Evolutionary conservation across 2,329 filamentous ascomycete genomes (phyloP).

Genomic region (Verticillium isaacii): DNA sequence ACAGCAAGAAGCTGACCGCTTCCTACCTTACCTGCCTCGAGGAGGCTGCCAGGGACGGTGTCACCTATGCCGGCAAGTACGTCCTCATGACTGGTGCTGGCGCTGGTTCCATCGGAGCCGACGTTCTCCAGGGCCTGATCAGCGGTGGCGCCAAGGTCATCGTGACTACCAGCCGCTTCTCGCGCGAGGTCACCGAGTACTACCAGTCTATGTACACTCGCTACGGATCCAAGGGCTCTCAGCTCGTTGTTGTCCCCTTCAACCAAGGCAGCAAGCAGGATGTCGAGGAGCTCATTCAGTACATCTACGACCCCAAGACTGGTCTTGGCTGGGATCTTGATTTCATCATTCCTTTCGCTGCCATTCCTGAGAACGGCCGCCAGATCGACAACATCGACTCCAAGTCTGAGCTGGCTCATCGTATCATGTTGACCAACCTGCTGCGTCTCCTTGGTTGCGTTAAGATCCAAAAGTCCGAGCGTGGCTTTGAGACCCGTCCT

Average conservation of each 20-base stretch:
- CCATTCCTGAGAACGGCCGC: conserved; percentile 95
- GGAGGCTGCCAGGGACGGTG: conserved; percentile 78
- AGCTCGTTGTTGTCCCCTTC: conserved; percentile 97
- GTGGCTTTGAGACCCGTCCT: conserved; percentile 89
- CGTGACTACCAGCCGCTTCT: conserved; percentile 95
- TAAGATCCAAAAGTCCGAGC: conserved; percentile 83
- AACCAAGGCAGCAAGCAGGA: conserved; percentile 99
- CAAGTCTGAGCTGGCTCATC: conserved; percentile 94
- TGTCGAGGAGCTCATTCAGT: conserved; percentile 86
- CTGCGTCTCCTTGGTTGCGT: conserved; percentile 84
- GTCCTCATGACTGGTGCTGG: conserved; percentile 97
- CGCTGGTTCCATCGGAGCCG: conserved; percentile 94
- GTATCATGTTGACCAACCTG: conserved; percentile 98
- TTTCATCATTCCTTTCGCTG: conserved; percentile 92
- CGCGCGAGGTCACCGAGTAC: conserved; percentile 95
- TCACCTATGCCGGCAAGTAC: conserved; percentile 92
- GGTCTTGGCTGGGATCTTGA: conserved; percentile 98
- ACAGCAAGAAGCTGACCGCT: conserved; percentile 97
- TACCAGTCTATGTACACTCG: conserved; percentile 98
- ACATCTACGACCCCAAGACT: conserved; percentile 95
- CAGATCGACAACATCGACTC: conserved; percentile 97
- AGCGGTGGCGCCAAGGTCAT: conserved; percentile 95
- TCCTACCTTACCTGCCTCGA: conserved; percentile 90
- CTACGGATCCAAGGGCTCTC: conserved; percentile 87
- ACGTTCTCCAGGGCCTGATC: conserved; percentile 92